Evolutionary conservation across 1,284 basidiomycete species (phyloP), one percentile per base, ranked within the genome.

Genomic region (Crepidotus sp.): DNA sequence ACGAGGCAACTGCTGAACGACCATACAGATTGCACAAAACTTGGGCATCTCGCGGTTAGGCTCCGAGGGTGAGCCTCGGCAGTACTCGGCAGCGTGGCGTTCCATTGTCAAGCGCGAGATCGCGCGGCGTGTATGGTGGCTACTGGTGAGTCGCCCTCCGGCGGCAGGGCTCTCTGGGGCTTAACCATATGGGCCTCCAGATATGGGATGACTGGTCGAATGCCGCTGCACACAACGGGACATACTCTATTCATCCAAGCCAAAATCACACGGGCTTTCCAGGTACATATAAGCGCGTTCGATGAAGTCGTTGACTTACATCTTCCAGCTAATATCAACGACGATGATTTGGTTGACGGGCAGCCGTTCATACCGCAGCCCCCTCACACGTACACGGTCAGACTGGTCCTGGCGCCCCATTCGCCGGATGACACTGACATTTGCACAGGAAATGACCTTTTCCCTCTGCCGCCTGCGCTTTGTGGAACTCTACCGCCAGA

Each of bases 191-290:
- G 14, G 4, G 6, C 29, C 18, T 15, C 10, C 24, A 57, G 56
- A 53, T 57, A 11, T 56, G 53, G 40, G 53, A 52, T 35, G 56
- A 58, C 36, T 58, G 56, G 56, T 58, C 56, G 1, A 52, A 58
- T 42, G 56, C 56, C 10, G 55, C 52, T 10, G 56, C 56, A 5
- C 56, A 58, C 31, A 51, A 56, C 35, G 55, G 55, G 11, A 50
- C 52, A n/a, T 58, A 58, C 36, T 45, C 55, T 2, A 46, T 58
- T 7, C 54, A 56, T 35, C 56, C 56, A 6, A 47, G 49, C n/a
- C 56, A 58, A 30, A 58, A 56, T 36, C 52, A 56, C 36, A 58
- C 56, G 4, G 54, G 49, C 0, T 48, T 54, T 25, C 56, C 56
- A 32, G 45, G 45, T 47, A 17, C 7, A 2, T 5, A 21, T 18